A percentile compares a stretch with the other conserved stretches of the same genome.
Evolutionary conservation across 306 rosid genomes (phyloP).

Genomic region (Cucumis cinereus): DNA sequence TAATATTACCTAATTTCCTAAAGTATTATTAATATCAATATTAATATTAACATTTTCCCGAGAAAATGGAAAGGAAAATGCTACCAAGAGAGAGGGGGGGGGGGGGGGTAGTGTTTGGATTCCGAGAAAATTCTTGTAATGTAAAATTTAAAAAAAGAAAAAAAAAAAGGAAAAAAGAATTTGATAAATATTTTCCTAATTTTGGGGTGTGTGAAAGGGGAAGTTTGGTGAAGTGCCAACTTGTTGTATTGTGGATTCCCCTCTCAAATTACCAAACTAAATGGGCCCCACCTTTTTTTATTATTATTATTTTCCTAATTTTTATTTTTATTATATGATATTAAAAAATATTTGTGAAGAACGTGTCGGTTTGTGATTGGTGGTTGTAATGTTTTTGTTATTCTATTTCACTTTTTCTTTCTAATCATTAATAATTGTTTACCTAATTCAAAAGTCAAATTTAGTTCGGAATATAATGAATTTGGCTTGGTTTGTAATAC

Average conservation of each 20-base stretch:
- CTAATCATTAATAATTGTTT: neutral
- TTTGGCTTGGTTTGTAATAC: too few relatives aligned
- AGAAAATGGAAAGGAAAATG: constrained; percentile 39
- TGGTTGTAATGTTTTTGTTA: neutral
- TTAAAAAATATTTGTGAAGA: neutral
- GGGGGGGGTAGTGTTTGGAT: constrained; percentile 33
- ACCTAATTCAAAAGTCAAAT: neutral
- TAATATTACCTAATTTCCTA: constrained; percentile 8
- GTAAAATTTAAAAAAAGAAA: neutral
- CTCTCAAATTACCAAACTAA: constrained; percentile 2
- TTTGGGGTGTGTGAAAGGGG: constrained; percentile 27
- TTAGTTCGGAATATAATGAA: neutral
- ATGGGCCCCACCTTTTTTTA: neutral
- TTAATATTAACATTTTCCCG: constrained; percentile 37
- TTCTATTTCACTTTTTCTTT: neutral
- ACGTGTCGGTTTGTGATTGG: neutral
- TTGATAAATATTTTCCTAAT: neutral
- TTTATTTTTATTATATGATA: neutral
- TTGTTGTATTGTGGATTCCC: constrained; percentile 1
- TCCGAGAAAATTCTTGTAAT: constrained; percentile 19
- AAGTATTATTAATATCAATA: constrained; percentile 11
- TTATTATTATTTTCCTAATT: neutral
- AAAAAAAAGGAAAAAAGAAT: neutral
- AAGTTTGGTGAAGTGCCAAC: constrained; percentile 26
- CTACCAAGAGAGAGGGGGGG: constrained; percentile 8